Percentiles rank a stretch among this genome's conserved stretches.
phyloP scores from a whole-genome alignment of 1,284 basidiomycete species.

The Fomitopsis betulina region DNA sequence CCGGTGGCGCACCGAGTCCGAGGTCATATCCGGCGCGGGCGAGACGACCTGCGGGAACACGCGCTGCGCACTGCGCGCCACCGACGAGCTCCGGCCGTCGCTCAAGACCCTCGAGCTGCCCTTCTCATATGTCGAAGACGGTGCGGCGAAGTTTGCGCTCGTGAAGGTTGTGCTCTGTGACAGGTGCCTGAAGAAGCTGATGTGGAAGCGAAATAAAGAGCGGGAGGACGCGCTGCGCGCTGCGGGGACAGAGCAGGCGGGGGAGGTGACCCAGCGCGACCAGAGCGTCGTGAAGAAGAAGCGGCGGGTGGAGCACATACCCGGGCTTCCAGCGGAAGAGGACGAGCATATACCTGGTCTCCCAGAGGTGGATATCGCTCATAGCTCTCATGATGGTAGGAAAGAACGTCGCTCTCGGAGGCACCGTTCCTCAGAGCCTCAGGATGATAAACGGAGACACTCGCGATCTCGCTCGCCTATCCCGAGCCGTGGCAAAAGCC shows the following conservation, averaged over 20 bases:
- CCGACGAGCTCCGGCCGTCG: conserved; percentile 23
- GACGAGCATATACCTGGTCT: neutral
- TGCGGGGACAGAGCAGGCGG: neutral
- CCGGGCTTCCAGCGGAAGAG: neutral
- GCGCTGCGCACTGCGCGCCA: conserved; percentile 55
- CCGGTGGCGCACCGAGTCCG: conserved; percentile 87
- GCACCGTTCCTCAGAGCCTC: neutral
- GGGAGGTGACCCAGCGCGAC: neutral
- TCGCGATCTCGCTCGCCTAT: neutral
- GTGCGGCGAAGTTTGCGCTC: conserved; percentile 69
- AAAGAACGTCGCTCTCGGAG: neutral
- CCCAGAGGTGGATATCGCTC: neutral
- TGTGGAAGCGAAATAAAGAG: conserved; percentile 77
- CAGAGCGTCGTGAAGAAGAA: neutral
- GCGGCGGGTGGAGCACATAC: neutral
- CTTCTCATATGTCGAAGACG: conserved; percentile 82
- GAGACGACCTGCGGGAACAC: conserved; percentile 86
- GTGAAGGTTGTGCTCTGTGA: conserved; percentile 87
- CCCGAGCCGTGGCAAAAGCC: neutral
- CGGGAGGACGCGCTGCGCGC: conserved; percentile 31
- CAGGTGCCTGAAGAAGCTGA: conserved; percentile 76
- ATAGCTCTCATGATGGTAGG: neutral
- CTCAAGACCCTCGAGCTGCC: conserved; percentile 80
- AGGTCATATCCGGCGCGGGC: conserved; percentile 81
- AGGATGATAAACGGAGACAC: neutral